Percentiles rank a stretch among this genome's conserved stretches.
phyloP scores from a whole-genome alignment of 345 rosid species.

The Bruguiera sexangula region DNA sequence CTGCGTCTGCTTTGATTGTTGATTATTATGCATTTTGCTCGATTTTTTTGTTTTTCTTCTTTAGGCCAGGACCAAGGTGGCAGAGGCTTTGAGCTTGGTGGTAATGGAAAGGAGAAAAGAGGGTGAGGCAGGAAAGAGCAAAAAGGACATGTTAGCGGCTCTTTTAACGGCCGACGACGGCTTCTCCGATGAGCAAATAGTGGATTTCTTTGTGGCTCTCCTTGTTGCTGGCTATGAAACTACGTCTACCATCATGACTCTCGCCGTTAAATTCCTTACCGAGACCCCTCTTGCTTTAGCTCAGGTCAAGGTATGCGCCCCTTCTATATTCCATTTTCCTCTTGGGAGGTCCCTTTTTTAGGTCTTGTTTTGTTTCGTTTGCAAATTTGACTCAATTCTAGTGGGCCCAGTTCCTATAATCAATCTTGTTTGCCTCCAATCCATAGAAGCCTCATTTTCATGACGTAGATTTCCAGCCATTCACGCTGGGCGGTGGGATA shows the following conservation, averaged over 20 bases:
- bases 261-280: conserved; percentile 89
- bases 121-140: conserved; percentile 44
- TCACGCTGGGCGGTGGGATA: conserved; percentile 26
- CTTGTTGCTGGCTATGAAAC: conserved; percentile 99
- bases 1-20: background rate
- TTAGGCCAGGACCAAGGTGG: conserved; percentile 94
- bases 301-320: conserved; percentile 62
- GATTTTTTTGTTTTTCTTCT: background rate
- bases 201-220: conserved; percentile 80
- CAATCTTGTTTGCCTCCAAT: conserved; percentile 21
- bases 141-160: conserved; percentile 78
- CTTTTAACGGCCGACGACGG: conserved; percentile 60
- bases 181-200: conserved; percentile 81
- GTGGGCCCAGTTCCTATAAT: conserved; percentile 23
- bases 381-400: background rate
- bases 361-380: no score
- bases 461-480: conserved; percentile 34
- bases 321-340: background rate
- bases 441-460: conserved; percentile 22
- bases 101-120: conserved; percentile 70
- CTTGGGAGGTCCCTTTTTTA: no score
- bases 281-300: conserved; percentile 89
- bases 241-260: conserved; percentile 91
- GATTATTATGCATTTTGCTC: no score
- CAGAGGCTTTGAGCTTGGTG: conserved; percentile 77